These are phyloP conservation scores for Hanseniaspora clermontiae DNA, from an alignment of 805 yeast species.

Conservation along the genomic window DNA sequence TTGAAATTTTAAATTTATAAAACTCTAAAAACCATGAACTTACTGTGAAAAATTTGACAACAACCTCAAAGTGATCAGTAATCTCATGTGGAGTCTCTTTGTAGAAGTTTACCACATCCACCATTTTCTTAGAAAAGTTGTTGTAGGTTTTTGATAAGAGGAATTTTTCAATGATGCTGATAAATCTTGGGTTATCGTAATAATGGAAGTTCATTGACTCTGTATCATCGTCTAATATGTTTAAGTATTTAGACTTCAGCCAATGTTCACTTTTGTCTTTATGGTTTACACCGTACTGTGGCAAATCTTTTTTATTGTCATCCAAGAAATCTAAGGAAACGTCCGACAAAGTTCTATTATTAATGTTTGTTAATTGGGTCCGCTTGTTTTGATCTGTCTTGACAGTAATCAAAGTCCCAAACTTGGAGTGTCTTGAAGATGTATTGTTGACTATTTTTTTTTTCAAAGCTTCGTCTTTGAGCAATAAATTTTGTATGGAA, in stretches of 20 bases:
- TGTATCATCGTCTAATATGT: slow-evolving; percentile 21
- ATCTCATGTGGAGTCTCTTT: neutral
- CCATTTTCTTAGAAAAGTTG: neutral
- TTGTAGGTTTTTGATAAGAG: slow-evolving; percentile 2
- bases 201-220: neutral
- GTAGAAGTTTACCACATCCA: neutral
- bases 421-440: slow-evolving; percentile 73
- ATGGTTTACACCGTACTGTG: neutral
- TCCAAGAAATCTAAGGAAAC: slow-evolving; percentile 5
- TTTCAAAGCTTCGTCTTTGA: slow-evolving; percentile 46
- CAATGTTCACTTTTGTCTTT: neutral
- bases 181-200: slow-evolving; percentile 16
- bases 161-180: slow-evolving; percentile 16
- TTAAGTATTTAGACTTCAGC: slow-evolving; percentile 14
- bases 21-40: slow-evolving; percentile 66
- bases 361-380: slow-evolving; percentile 10
- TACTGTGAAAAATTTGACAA: slow-evolving; percentile 41
- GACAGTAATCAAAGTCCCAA: slow-evolving; percentile 74
- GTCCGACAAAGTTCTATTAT: neutral
- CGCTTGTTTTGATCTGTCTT: slow-evolving; percentile 47
- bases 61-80: neutral
- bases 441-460: slow-evolving; percentile 37
- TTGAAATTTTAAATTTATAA: slow-evolving; percentile 34
- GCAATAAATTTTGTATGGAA: slow-evolving; percentile 37
- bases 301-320: slow-evolving; percentile 1